A percentile compares a stretch with the other conserved stretches of the same genome.
These are phyloP conservation scores for Eimeria zaria DNA, from an alignment of 169 alveolate genomes.

Conservation along the genomic window DNA sequence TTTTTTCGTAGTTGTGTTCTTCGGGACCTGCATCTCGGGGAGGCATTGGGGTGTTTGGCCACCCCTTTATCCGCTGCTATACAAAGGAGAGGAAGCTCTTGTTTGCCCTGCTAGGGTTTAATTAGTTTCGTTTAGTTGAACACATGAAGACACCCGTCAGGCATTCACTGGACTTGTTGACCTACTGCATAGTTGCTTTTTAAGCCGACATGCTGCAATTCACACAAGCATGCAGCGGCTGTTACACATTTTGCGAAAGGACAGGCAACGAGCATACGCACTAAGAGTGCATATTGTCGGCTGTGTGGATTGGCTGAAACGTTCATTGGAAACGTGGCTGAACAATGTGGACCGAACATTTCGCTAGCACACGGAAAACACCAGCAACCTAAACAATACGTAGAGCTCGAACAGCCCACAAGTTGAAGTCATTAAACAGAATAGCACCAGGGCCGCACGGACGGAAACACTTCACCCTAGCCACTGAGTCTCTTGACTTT, in stretches of 20 bases:
- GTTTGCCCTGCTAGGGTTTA: not conserved
- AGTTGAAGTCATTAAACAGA: too few species aligned
- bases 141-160: not conserved
- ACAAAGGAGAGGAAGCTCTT: not conserved
- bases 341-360: not conserved
- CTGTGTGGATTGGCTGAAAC: not conserved
- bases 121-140: not conserved
- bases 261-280: not conserved
- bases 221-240: not conserved
- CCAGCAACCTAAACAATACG: not conserved
- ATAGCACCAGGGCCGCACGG: too few species aligned
- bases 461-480: too few species aligned
- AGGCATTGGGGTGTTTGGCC: not conserved
- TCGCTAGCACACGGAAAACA: not conserved
- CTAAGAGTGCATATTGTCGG: not conserved
- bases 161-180: not conserved
- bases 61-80: not conserved
- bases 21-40: not conserved
- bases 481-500: too few species aligned
- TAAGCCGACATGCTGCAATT: not conserved
- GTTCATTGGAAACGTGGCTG: not conserved
- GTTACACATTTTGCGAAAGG: not conserved
- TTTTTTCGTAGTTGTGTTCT: not conserved
- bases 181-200: not conserved
- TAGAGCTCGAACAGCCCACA: not conserved